A percentile compares a stretch with the other conserved stretches of the same genome.
These are phyloP conservation scores for Capronia americana DNA, from an alignment of 2,329 filamentous ascomycete genomes.

Conservation along the genomic window DNA sequence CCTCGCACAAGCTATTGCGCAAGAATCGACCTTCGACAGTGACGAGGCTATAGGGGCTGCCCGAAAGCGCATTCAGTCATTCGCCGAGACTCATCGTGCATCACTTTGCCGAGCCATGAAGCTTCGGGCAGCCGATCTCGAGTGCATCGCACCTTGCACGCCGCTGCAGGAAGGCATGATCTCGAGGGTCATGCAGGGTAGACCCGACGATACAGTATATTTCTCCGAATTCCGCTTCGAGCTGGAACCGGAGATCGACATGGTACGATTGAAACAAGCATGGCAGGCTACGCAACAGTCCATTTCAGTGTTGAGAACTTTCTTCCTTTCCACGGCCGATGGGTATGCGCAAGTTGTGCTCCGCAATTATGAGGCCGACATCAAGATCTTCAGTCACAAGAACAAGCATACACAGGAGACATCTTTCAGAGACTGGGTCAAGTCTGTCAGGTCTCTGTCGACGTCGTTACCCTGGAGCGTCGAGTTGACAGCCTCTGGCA, in stretches of 20 bases:
- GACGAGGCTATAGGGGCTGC: constrained; percentile 50
- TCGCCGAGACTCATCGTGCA: constrained; percentile 65
- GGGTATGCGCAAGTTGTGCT: constrained; percentile 76
- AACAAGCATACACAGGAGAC: constrained; percentile 54
- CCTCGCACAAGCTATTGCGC: constrained; percentile 45
- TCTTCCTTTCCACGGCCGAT: constrained; percentile 74
- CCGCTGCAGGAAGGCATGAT: constrained; percentile 87
- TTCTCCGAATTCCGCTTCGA: constrained; percentile 76
- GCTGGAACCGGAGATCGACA: constrained; percentile 56
- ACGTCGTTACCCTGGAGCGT: constrained; percentile 45
- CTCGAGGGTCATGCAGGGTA: constrained; percentile 67
- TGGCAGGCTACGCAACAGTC: constrained; percentile 62
- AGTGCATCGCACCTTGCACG: constrained; percentile 81
- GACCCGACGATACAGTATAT: constrained; percentile 64
- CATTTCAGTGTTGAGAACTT: constrained; percentile 72
- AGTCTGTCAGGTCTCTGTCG: constrained; percentile 54
- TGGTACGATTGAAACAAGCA: constrained; percentile 58
- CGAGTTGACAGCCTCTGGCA: constrained; percentile 41
- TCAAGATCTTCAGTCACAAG: constrained; percentile 48
- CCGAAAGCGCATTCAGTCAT: constrained; percentile 68
- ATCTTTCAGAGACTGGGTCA: constrained; percentile 60
- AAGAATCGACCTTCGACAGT: constrained; percentile 1
- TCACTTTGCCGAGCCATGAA: constrained; percentile 61
- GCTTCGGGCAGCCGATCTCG: constrained; percentile 62
- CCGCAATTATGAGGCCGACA: neutral